A percentile compares a stretch with the other conserved stretches of the same genome.
These are phyloP conservation scores for Aspergillus sergii DNA, from an alignment of 2,329 filamentous ascomycete genomes.

Conservation along the genomic window DNA sequence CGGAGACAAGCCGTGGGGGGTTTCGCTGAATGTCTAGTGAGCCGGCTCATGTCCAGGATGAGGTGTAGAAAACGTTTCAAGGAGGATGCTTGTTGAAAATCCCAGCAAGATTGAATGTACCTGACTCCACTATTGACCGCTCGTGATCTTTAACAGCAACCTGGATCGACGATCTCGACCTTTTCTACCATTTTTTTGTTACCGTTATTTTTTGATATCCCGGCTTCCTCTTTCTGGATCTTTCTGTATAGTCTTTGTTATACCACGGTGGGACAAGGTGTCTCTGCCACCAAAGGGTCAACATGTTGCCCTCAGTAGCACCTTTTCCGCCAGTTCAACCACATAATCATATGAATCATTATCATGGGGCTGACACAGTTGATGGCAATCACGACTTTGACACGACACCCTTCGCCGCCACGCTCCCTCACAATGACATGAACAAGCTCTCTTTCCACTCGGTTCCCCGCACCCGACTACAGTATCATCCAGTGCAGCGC, in stretches of 20 bases:
- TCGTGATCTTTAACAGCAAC: constrained; percentile 20
- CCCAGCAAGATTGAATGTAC: constrained; percentile 27
- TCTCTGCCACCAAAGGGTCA: constrained; percentile 23
- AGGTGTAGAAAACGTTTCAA: constrained; percentile 49
- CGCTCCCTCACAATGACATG: constrained; percentile 29
- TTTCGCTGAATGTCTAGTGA: constrained; percentile 33
- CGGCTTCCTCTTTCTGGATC: constrained; percentile 5
- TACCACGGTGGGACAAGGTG: constrained; percentile 14
- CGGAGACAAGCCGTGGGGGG: constrained; percentile 26
- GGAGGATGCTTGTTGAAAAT: constrained; percentile 43
- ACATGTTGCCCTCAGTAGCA: constrained; percentile 54
- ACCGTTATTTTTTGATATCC: background rate
- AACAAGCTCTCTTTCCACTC: constrained; percentile 31
- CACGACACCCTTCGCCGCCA: constrained; percentile 25
- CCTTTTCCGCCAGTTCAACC: constrained; percentile 47
- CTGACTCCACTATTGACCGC: constrained; percentile 24
- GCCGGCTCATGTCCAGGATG: constrained; percentile 41
- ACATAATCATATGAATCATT: constrained; percentile 41
- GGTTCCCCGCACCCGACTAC: constrained; percentile 35
- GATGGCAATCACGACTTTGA: constrained; percentile 37
- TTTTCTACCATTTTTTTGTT: constrained; percentile 13
- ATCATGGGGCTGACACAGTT: constrained; percentile 32
- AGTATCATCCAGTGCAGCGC: constrained; percentile 44
- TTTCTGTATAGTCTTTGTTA: constrained; percentile 2
- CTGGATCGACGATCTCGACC: constrained; percentile 15